Evolutionary conservation across 2,329 filamentous ascomycete species (phyloP), one percentile per base, ranked within the genome.

Genomic region (Diaporthe aspalathi): DNA sequence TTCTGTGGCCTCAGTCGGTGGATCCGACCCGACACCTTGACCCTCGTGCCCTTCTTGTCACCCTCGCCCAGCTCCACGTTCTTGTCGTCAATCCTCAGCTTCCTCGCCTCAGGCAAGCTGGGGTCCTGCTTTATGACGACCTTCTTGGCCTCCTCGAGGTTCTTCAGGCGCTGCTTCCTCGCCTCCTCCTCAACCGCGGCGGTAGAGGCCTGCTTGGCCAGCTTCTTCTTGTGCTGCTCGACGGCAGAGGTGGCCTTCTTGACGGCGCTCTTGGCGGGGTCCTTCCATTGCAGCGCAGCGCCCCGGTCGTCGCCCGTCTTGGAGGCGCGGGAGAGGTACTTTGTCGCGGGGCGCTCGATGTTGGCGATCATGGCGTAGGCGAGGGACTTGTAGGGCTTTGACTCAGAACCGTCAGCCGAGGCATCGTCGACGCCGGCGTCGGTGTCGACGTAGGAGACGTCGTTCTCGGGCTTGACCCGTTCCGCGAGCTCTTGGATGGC

Each of bases 1-100:
- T 95, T 96, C 83, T 97, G 95, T 73, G 89, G 87, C 73, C 94
- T 89, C 80, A 95, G 84, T 72, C 93, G 90, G 83, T 97, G 94
- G 68, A 97, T 93, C 75, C 94, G 89, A 69, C 95, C 95, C 74
- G 91, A 89, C 27, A 97, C 93, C 76, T 91, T 90, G 71, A 97
- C 93, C 68, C 94, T 88, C 53, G 91, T 91, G 74, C 93, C 94
- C 81, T 89, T 88, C 73, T 83, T 84, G 45, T 85, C 80, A 79
- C 85, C 81, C 75, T 90, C 85, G 81, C 90, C 85, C 76, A 91
- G 82, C 76, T 87, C 83, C 38, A 91, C 84, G 78, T 91, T 87
- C 79, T 90, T 93, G 77, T 92, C 88, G 77, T 91, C 90, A 76
- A 97, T 89, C 81, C 89, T 91, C 82, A 98, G 94, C 80, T 89